These are phyloP conservation scores for Vigna angularis DNA, from an alignment of 306 rosid genomes.

Conservation along the genomic window DNA sequence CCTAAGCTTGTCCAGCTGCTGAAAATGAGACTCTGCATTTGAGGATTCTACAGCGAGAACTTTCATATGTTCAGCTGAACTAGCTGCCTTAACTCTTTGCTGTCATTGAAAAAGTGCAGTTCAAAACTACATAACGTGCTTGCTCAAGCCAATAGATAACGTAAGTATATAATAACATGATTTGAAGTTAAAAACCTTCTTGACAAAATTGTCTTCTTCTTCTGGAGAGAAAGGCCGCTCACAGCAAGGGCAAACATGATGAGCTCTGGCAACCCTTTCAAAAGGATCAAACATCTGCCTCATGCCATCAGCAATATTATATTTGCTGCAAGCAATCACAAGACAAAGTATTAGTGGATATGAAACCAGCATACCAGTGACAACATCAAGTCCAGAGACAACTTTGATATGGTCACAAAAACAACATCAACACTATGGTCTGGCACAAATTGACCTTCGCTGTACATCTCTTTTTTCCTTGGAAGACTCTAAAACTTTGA, in stretches of 20 bases:
- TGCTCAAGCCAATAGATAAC: slow-evolving; percentile 32
- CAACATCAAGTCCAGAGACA: background rate
- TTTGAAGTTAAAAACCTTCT: slow-evolving; percentile 69
- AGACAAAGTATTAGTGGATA: slow-evolving; percentile 49
- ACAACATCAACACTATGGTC: slow-evolving; percentile 35
- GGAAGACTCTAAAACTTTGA: slow-evolving; percentile 66
- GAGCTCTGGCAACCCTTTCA: slow-evolving; percentile 92
- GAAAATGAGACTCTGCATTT: slow-evolving; percentile 73
- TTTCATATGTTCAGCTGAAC: slow-evolving; percentile 83
- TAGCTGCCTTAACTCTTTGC: slow-evolving; percentile 91
- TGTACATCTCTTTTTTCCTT: slow-evolving; percentile 82
- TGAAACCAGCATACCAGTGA: slow-evolving; percentile 4
- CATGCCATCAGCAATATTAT: slow-evolving; percentile 92
- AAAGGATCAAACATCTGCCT: slow-evolving; percentile 95
- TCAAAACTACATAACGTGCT: slow-evolving; percentile 34
- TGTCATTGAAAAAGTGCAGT: slow-evolving; percentile 51
- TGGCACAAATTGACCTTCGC: slow-evolving; percentile 65
- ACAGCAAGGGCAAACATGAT: slow-evolving; percentile 94
- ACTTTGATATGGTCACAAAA: slow-evolving; percentile 7
- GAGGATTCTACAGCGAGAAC: slow-evolving; percentile 77
- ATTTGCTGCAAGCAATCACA: slow-evolving; percentile 71
- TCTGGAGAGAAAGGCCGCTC: slow-evolving; percentile 86
- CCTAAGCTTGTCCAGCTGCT: slow-evolving; percentile 93
- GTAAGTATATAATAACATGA: slow-evolving; percentile 30
- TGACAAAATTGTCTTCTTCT: slow-evolving; percentile 96